Conservation (phyloP, 495 filamentous ascomycete species). For the Sabuloglossum arenarium region DNA sequence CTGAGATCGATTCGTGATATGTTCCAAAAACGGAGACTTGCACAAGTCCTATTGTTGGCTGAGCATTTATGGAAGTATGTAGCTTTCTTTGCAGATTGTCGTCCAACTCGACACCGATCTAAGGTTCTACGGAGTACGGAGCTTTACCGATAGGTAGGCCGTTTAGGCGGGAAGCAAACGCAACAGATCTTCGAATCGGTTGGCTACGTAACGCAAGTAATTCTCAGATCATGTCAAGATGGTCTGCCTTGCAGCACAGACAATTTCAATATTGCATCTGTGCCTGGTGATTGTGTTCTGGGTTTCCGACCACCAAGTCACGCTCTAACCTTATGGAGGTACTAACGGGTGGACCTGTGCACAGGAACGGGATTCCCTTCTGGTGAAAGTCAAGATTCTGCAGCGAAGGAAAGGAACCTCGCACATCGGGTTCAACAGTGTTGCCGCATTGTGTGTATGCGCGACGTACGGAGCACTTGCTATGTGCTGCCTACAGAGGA, state of each 20-base stretch:
- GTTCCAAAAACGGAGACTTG: background rate
- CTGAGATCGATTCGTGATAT: background rate
- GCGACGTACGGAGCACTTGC: too few species aligned
- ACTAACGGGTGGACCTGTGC: too few species aligned
- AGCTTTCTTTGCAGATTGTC: background rate
- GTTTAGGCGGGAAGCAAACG: background rate
- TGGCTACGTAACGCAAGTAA: background rate
- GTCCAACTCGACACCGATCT: background rate
- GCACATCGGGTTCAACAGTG: background rate
- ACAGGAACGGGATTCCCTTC: background rate
- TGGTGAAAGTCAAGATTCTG: background rate
- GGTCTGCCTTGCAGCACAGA: background rate
- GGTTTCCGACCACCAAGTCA: background rate
- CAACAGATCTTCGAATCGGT: background rate
- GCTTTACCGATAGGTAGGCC: conserved; percentile 1
- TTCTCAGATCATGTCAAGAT: background rate
- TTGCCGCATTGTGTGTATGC: background rate
- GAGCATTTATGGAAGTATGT: background rate
- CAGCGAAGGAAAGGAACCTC: background rate
- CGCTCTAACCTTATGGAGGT: too few species aligned
- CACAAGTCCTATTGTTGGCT: background rate
- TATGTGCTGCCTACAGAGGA: background rate
- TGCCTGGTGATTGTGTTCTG: background rate
- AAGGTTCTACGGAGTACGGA: background rate
- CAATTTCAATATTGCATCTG: background rate